Evolutionary conservation across 2,329 filamentous ascomycete genomes (phyloP).

Genomic region (Diaporthe sp.): DNA sequence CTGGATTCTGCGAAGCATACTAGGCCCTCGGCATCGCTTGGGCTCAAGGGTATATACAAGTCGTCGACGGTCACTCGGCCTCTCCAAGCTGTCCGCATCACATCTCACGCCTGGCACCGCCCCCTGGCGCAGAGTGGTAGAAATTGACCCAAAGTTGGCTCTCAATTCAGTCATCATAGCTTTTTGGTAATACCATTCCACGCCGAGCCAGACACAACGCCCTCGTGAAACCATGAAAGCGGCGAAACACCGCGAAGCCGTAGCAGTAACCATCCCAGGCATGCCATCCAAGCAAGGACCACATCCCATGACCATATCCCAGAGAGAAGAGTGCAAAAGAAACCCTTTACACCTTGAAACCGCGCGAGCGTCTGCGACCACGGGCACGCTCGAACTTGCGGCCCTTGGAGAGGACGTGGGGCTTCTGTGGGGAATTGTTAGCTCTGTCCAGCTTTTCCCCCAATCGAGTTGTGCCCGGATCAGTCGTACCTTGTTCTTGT

Average conservation of each 20-base stretch:
- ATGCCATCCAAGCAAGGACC: conserved; percentile 39
- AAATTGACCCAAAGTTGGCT: conserved; percentile 24
- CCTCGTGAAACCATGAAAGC: conserved; percentile 47
- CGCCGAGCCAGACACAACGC: conserved; percentile 53
- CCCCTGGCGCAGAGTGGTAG: conserved; percentile 13
- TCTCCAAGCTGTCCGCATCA: neutral
- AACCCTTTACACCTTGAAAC: conserved; percentile 97
- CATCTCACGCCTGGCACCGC: conserved; percentile 8
- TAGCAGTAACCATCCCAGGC: conserved; percentile 34
- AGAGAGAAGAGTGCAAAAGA: conserved; percentile 39
- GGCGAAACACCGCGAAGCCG: conserved; percentile 28
- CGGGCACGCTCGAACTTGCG: conserved; percentile 99
- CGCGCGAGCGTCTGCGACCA: conserved; percentile 97
- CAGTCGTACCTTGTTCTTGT: conserved; percentile 89
- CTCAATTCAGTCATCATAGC: conserved; percentile 45
- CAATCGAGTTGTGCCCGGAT: neutral
- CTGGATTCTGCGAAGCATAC: neutral
- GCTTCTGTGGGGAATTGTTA: conserved; percentile 77
- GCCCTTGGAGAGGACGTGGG: conserved; percentile 97
- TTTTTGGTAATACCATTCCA: conserved; percentile 45
- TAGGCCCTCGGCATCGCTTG: neutral
- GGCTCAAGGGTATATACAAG: neutral
- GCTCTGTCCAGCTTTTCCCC: conserved; percentile 35
- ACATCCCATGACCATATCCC: conserved; percentile 25
- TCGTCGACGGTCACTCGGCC: neutral